phyloP scores from a whole-genome alignment of 2,329 filamentous ascomycete genomes.

The Penicillium sp. region DNA sequence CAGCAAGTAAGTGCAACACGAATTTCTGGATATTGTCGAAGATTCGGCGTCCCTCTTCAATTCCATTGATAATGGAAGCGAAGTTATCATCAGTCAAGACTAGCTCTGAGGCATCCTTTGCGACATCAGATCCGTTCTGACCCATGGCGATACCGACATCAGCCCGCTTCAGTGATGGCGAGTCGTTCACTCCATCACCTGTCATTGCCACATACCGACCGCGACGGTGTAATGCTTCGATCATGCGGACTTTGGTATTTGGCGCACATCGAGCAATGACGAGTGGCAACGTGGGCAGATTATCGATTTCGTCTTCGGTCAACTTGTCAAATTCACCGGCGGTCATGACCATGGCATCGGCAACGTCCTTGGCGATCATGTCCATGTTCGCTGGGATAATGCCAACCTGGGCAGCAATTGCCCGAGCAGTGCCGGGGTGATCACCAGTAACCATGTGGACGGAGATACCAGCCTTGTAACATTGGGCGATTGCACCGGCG shows the following conservation, averaged over 20 bases:
- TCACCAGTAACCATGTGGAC: constrained; percentile 87
- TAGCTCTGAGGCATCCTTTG: constrained; percentile 68
- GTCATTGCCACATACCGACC: constrained; percentile 82
- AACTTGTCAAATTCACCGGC: constrained; percentile 78
- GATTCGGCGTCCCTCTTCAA: constrained; percentile 81
- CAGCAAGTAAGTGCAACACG: constrained; percentile 74
- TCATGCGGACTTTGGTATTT: constrained; percentile 80
- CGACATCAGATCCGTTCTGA: constrained; percentile 76
- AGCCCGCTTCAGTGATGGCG: constrained; percentile 75
- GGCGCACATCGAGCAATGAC: constrained; percentile 63
- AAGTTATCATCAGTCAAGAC: constrained; percentile 82
- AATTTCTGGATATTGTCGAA: constrained; percentile 92
- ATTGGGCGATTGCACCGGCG: constrained; percentile 69
- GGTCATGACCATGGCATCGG: constrained; percentile 71
- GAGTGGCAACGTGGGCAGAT: constrained; percentile 56
- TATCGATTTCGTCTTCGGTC: constrained; percentile 70
- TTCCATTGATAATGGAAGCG: constrained; percentile 79
- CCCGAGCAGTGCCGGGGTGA: constrained; percentile 74
- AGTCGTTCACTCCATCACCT: constrained; percentile 86
- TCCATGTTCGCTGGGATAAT: constrained; percentile 69
- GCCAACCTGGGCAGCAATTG: constrained; percentile 76
- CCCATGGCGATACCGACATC: constrained; percentile 92
- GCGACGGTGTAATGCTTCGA: constrained; percentile 61
- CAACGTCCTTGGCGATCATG: constrained; percentile 62
- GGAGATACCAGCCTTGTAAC: constrained; percentile 71